phyloP scores from a whole-genome alignment of 345 rosid species.

The Moricandia arvensis region DNA sequence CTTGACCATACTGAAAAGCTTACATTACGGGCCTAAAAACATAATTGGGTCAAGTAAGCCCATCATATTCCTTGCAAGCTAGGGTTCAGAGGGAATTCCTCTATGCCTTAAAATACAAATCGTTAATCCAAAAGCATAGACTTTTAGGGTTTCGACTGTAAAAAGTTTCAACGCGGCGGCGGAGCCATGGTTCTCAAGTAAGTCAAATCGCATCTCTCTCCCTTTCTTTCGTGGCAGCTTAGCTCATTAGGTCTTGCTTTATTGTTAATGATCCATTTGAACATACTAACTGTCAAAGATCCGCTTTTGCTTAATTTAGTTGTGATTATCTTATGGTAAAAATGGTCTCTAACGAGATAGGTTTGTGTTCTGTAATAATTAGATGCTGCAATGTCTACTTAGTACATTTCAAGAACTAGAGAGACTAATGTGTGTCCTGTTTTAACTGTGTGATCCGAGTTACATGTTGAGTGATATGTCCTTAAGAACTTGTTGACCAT shows the following conservation, averaged over 20 bases:
- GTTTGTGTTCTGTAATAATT: neutral
- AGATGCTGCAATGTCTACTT: neutral
- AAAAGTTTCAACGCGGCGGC: constrained; percentile 24
- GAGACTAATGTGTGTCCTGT: neutral
- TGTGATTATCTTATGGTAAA: neutral
- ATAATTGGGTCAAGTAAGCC: neutral
- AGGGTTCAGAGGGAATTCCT: constrained; percentile 15
- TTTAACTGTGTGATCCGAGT: neutral
- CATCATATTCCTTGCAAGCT: neutral
- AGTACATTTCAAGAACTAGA: neutral
- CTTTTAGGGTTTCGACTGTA: constrained; percentile 5
- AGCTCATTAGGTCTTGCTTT: neutral
- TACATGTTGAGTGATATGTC: neutral
- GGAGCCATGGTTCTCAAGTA: constrained; percentile 53
- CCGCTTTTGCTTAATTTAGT: neutral
- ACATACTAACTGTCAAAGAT: neutral
- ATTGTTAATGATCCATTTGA: neutral
- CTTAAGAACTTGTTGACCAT: constrained; percentile 5
- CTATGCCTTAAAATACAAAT: constrained; percentile 16
- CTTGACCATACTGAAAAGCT: neutral
- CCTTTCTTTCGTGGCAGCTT: neutral
- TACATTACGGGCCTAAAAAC: neutral
- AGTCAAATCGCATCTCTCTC: neutral
- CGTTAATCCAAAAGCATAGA: neutral
- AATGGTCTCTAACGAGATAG: neutral